Evolutionary conservation across 192 early-diverging fungal species (phyloP).

Genomic region (Rhizophlyctis rosea): DNA sequence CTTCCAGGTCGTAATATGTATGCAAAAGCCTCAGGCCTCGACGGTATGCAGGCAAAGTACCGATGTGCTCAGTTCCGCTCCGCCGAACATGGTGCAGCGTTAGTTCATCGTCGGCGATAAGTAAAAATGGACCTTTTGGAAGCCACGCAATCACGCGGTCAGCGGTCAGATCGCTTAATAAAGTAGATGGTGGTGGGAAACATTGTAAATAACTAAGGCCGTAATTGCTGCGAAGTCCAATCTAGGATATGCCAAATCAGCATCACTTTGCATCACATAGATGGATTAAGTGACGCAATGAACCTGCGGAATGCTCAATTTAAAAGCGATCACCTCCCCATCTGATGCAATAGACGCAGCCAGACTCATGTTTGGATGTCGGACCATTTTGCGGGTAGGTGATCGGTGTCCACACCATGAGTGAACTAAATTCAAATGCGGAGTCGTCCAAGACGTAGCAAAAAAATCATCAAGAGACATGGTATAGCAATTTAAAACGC

Average conservation of each 20-base stretch:
- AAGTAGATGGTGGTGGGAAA: too few relatives aligned
- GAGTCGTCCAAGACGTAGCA: slow-evolving; percentile 52
- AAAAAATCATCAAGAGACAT: slow-evolving; percentile 79
- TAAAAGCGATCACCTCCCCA: slow-evolving; percentile 56
- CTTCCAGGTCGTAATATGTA: slow-evolving; percentile 18
- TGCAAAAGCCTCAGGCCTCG: slow-evolving; percentile 10
- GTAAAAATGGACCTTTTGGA: not conserved
- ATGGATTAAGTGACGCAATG: too few relatives aligned
- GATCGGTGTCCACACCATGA: slow-evolving; percentile 67
- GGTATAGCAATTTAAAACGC: slow-evolving; percentile 62
- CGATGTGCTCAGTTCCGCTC: not conserved
- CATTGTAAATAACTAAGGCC: not conserved
- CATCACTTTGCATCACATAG: not conserved
- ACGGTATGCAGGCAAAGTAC: slow-evolving; percentile 12
- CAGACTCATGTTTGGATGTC: slow-evolving; percentile 27
- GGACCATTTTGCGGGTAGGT: not conserved
- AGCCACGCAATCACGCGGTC: not conserved
- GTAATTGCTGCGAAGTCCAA: slow-evolving; percentile 15
- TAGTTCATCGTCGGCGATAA: not conserved
- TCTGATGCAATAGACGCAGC: slow-evolving; percentile 47
- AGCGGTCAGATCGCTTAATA: too few relatives aligned
- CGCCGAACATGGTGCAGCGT: not conserved
- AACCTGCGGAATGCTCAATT: slow-evolving; percentile 50
- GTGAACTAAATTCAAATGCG: slow-evolving; percentile 54
- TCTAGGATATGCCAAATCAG: not conserved